Conservation (phyloP, 1,284 basidiomycete genomes). For the Microbotryomycetes sp. region DNA sequence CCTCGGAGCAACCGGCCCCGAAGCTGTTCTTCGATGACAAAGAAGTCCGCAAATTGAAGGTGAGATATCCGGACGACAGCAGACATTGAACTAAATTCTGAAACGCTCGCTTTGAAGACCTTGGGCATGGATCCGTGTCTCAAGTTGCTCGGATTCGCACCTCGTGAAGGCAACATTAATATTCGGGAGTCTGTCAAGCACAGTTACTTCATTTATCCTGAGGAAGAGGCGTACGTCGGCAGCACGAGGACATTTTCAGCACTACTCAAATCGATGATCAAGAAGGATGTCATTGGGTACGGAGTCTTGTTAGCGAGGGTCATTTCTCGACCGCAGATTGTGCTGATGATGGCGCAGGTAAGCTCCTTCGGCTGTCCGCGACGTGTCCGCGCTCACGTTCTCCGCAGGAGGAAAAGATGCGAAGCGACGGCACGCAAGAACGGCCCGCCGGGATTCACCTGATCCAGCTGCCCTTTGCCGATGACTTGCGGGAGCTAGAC, state of each 20-base stretch:
- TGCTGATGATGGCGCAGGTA: conserved; percentile 80
- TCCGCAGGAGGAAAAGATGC: conserved; percentile 56
- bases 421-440: conserved; percentile 64
- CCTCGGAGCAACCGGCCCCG: conserved; percentile 18
- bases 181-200: conserved; percentile 90
- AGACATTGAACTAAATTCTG: neutral
- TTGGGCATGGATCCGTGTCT: conserved; percentile 49
- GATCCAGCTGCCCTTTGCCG: conserved; percentile 82
- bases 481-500: conserved; percentile 72
- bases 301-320: conserved; percentile 63
- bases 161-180: conserved; percentile 51
- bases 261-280: conserved; percentile 71
- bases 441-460: conserved; percentile 88
- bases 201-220: conserved; percentile 83
- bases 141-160: conserved; percentile 85
- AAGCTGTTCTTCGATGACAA: conserved; percentile 78
- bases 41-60: conserved; percentile 69
- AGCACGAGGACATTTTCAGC: conserved; percentile 87
- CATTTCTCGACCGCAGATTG: conserved; percentile 71
- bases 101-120: neutral
- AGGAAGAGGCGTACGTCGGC: conserved; percentile 79
- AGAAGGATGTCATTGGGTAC: conserved; percentile 74
- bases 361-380: conserved; percentile 12
- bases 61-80: conserved; percentile 3
- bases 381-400: neutral